Percentiles rank a stretch among this genome's conserved stretches.
Conservation (phyloP, 768 basidiomycete species). For the Trametes punicea region DNA sequence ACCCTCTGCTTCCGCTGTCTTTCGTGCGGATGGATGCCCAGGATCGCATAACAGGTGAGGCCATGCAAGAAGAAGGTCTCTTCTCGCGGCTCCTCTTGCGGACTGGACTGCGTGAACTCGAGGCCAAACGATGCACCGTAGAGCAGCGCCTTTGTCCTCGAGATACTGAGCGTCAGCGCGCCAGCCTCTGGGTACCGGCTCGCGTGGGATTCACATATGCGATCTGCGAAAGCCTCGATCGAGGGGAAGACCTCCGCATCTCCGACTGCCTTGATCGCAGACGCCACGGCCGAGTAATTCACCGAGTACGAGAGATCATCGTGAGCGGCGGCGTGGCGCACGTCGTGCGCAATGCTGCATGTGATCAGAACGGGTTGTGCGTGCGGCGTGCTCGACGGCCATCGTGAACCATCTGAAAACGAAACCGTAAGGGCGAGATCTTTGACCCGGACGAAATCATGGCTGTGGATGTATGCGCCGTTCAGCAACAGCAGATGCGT, state of each 20-base stretch:
- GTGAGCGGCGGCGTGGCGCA: conserved; percentile 43
- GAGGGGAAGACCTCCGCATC: conserved; percentile 33
- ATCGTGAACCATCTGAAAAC: conserved; percentile 42
- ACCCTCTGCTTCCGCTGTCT: conserved; percentile 62
- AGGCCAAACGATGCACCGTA: conserved; percentile 46
- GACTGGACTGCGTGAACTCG: conserved; percentile 32
- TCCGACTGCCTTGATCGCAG: conserved; percentile 30
- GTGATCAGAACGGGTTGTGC: conserved; percentile 54
- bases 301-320: conserved; percentile 60
- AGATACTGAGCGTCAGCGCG: conserved; percentile 42
- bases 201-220: conserved; percentile 40
- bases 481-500: neutral
- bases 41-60: conserved; percentile 50
- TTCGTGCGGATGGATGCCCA: conserved; percentile 71
- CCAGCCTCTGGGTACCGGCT: conserved; percentile 31
- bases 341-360: conserved; percentile 48
- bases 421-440: conserved; percentile 44
- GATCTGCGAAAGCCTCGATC: conserved; percentile 45
- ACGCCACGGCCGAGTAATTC: conserved; percentile 54
- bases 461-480: neutral
- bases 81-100: neutral
- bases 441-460: conserved; percentile 44
- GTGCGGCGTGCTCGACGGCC: conserved; percentile 37
- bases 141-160: conserved; percentile 49
- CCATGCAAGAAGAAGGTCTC: conserved; percentile 32